These are phyloP conservation scores for Physcomitrium patens DNA, from an alignment of 225 moss, liverwort and hornwort genomes.

Conservation along the genomic window DNA sequence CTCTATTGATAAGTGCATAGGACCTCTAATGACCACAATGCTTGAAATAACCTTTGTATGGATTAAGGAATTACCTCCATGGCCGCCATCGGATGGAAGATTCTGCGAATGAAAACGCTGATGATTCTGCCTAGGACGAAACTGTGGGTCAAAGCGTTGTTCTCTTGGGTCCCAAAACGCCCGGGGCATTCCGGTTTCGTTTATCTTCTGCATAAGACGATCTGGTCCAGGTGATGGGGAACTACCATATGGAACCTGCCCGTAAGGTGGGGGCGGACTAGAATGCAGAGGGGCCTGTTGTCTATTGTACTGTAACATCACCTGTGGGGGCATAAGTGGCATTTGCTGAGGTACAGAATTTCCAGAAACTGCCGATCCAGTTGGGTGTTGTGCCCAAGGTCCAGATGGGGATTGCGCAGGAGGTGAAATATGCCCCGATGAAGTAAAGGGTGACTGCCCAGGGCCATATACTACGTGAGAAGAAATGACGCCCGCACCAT, in stretches of 20 bases:
- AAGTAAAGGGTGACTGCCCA: slow-evolving; percentile 60
- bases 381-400: slow-evolving; percentile 66
- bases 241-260: slow-evolving; percentile 59
- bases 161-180: slow-evolving; percentile 75
- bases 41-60: neutral
- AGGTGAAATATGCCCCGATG: slow-evolving; percentile 55
- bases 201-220: slow-evolving; percentile 66
- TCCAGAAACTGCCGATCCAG: slow-evolving; percentile 50
- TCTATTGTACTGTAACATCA: slow-evolving; percentile 79
- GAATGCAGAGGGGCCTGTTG: slow-evolving; percentile 64
- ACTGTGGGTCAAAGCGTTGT: slow-evolving; percentile 60
- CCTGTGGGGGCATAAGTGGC: slow-evolving; percentile 89
- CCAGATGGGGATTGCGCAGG: slow-evolving; percentile 56
- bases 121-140: slow-evolving; percentile 62
- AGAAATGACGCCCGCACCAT: slow-evolving; percentile 58
- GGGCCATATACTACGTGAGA: slow-evolving; percentile 63
- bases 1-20: no score
- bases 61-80: slow-evolving; percentile 40
- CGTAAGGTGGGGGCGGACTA: slow-evolving; percentile 60
- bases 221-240: slow-evolving; percentile 66
- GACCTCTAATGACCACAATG: neutral
- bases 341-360: slow-evolving; percentile 68
- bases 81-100: slow-evolving; percentile 53
- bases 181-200: slow-evolving; percentile 55
- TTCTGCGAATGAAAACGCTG: slow-evolving; percentile 77